Evolutionary conservation across 1,139 yeast genomes (phyloP), one percentile per base, ranked within the genome.

Genomic region (Insectozyma bohioensis): DNA sequence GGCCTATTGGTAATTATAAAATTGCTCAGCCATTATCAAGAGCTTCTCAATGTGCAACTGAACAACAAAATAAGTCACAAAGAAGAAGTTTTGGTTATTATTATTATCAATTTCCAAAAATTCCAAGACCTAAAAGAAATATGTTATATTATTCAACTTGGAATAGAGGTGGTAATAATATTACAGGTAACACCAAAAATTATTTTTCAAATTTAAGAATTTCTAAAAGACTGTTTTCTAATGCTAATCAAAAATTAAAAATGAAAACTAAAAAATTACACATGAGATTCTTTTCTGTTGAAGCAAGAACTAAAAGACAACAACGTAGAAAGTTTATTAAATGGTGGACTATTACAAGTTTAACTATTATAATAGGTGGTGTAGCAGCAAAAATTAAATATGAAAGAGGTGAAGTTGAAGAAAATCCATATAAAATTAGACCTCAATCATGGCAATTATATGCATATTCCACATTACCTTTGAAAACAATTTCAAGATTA

Each of bases 361-460:
- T 81, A 36, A 71, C 84, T 0, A 66, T 81, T 24, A 75, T 81
- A 9, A 67, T 81, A 43, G 79, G 81, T 38, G 85, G 85, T 11
- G 81, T 80, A 26, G 77, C 80, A 3, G 72, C 80, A 12, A 75
- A 74, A 44, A 63, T 72, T 36, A 64, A 59, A 36, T 64, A 65
- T 42, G 77, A 67, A 35, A 47, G 57, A 20, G 61, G 63, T 24
- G 52, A 50, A 7, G 59, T 55, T 7, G 65, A 61, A 8, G 61
- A 56, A 12, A 64, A 68, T 42, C 67, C 63, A 30, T 63, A 65
- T 62, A 71, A 55, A 49, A 72, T 64, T 61, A 78, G 59, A 65
- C 90, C 67, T 27, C 79, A 83, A 47, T 83, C 94, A 15, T 87
- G 96, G 96, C 80, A 84, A 28, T 77, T 90, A 38, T 88, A 86